These are phyloP conservation scores for Calonectria multiphialidica DNA, from an alignment of 2,329 filamentous ascomycete species.

Conservation along the genomic window DNA sequence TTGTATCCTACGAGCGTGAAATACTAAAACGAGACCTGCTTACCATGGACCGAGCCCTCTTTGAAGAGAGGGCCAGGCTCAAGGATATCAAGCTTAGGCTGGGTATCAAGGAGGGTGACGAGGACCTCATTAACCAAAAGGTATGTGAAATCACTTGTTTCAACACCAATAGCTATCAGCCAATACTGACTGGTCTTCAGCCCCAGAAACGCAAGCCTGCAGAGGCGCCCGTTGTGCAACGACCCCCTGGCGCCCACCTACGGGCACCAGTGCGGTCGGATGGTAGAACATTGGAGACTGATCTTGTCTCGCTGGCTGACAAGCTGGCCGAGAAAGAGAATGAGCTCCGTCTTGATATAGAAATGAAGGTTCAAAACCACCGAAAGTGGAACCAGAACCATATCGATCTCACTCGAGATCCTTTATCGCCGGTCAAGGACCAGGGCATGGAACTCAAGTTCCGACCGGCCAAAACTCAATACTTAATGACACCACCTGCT, in stretches of 20 bases:
- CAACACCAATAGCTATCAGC: constrained; percentile 38
- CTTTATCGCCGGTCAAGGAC: constrained; percentile 83
- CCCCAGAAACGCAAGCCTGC: constrained; percentile 78
- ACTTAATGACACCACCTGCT: constrained; percentile 74
- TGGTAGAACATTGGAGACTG: constrained; percentile 79
- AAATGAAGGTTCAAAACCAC: constrained; percentile 89
- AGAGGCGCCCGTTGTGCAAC: constrained; percentile 72
- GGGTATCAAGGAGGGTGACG: constrained; percentile 91
- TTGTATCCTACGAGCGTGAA: constrained; percentile 84
- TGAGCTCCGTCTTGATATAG: constrained; percentile 84
- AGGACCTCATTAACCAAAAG: constrained; percentile 95
- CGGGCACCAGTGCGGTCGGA: constrained; percentile 79
- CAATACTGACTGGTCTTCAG: constrained; percentile 56
- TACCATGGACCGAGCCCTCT: constrained; percentile 80
- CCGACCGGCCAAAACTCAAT: constrained; percentile 79
- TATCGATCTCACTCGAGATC: constrained; percentile 87
- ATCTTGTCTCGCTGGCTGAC: constrained; percentile 82
- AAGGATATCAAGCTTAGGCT: constrained; percentile 91
- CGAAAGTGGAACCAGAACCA: constrained; percentile 92
- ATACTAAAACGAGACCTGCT: constrained; percentile 82
- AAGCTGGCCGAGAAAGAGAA: constrained; percentile 85
- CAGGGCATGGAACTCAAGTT: constrained; percentile 72
- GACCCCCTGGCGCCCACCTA: constrained; percentile 72
- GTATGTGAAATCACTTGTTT: constrained; percentile 63
- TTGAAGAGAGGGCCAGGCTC: constrained; percentile 83